These are phyloP conservation scores for Cladosporium cucumerinum DNA, from an alignment of 2,329 filamentous ascomycete species.

Conservation along the genomic window DNA sequence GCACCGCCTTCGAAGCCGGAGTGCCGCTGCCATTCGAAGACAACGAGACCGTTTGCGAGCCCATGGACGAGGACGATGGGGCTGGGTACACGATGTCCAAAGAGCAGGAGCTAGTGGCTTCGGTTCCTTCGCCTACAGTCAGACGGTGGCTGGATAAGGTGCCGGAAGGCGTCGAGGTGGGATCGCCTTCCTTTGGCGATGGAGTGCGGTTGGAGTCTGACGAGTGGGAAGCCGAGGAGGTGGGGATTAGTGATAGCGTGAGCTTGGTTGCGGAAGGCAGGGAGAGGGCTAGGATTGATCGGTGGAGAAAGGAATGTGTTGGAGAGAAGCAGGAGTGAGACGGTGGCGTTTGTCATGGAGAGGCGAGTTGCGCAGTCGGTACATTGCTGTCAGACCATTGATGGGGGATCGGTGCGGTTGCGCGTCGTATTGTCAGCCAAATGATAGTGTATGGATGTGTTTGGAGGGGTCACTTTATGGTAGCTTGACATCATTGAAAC, in stretches of 20 bases:
- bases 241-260: constrained; percentile 23
- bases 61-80: not conserved
- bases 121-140: constrained; percentile 1
- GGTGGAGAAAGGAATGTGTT: constrained; percentile 17
- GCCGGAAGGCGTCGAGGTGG: constrained; percentile 3
- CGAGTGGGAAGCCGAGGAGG: constrained; percentile 18
- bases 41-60: constrained; percentile 12
- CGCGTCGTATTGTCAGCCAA: not conserved
- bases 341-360: not conserved
- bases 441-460: not conserved
- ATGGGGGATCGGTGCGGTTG: not conserved
- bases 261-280: constrained; percentile 24
- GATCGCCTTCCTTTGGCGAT: not conserved
- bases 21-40: constrained; percentile 16
- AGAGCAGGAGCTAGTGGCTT: constrained; percentile 2
- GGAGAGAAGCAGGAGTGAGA: not conserved
- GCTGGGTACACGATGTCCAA: not conserved
- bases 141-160: constrained; percentile 2
- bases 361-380: not conserved
- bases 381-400: not conserved
- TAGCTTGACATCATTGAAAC: not conserved
- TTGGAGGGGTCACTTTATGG: not conserved
- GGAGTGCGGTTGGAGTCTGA: constrained; percentile 10
- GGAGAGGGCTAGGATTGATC: constrained; percentile 22
- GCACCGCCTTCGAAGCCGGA: constrained; percentile 13